phyloP scores from a whole-genome alignment of 345 rosid genomes.

The Sonneratia alba region DNA sequence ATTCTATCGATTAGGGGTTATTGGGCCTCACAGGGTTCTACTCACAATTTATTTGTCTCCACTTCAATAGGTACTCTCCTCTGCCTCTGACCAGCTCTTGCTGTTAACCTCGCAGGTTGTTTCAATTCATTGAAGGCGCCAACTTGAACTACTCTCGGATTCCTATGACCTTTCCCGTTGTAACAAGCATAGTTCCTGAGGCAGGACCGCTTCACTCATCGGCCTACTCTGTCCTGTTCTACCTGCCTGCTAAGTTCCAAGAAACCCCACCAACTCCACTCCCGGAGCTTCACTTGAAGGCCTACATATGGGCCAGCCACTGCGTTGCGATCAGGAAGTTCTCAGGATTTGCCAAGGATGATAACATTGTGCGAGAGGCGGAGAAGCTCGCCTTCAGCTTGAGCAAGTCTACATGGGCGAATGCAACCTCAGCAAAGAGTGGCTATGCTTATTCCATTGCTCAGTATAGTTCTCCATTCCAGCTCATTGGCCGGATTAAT shows the following conservation, averaged over 20 bases:
- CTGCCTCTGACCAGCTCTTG: background rate
- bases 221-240: conserved; percentile 39
- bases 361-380: conserved; percentile 33
- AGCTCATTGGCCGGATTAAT: conserved; percentile 41
- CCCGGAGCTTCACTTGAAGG: conserved; percentile 39
- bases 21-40: no score
- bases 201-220: conserved; percentile 56
- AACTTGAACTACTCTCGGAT: conserved; percentile 55
- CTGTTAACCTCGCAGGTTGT: conserved; percentile 27
- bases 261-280: conserved; percentile 48
- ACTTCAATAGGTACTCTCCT: no score
- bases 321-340: conserved; percentile 52
- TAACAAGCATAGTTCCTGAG: conserved; percentile 55
- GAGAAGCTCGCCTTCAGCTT: conserved; percentile 44
- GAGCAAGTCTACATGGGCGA: conserved; percentile 48
- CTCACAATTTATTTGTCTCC: no score
- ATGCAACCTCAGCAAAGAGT: conserved; percentile 24
- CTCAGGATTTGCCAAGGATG: conserved; percentile 53
- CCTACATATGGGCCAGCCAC: conserved; percentile 31
- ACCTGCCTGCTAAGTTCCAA: conserved; percentile 50
- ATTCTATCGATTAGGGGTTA: no score
- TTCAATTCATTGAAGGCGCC: conserved; percentile 61
- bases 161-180: conserved; percentile 50
- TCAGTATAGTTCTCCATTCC: conserved; percentile 54
- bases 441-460: conserved; percentile 49